A percentile compares a stretch with the other conserved stretches of the same genome.
Evolutionary conservation across 441 rosid species (phyloP).

Genomic region (Adansonia madagascariensis): DNA sequence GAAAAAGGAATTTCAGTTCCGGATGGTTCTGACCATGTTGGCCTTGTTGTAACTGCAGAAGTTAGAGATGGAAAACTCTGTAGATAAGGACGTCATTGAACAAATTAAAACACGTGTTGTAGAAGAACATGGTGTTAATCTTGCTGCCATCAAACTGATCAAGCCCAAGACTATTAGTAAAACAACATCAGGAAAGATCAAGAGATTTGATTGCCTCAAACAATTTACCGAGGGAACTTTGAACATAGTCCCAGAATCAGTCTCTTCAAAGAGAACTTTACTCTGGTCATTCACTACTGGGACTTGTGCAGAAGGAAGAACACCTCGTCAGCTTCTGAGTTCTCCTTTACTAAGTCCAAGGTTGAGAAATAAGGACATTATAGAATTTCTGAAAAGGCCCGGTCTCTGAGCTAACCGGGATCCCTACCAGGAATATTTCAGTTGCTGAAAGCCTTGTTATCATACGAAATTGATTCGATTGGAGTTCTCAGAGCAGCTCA

Average conservation of each 20-base stretch:
- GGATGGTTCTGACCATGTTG: constrained; percentile 63
- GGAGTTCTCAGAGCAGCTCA: constrained; percentile 78
- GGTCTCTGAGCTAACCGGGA: too few relatives aligned
- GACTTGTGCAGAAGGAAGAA: constrained; percentile 51
- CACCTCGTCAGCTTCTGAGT: constrained; percentile 43
- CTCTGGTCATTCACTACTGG: constrained; percentile 57
- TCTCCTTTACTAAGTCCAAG: constrained; percentile 36
- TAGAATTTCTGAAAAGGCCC: constrained; percentile 45
- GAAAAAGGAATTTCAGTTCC: constrained; percentile 61
- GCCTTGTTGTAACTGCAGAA: constrained; percentile 74
- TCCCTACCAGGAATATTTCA: constrained; percentile 44
- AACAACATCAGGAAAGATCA: constrained; percentile 76
- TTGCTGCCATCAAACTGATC: constrained; percentile 63
- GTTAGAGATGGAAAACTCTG: constrained; percentile 57
- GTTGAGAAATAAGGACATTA: constrained; percentile 47
- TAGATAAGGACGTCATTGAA: constrained; percentile 45
- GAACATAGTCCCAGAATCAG: constrained; percentile 46
- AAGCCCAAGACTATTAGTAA: constrained; percentile 68
- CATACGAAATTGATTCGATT: constrained; percentile 77
- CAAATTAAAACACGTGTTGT: constrained; percentile 47
- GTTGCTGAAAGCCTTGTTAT: constrained; percentile 55
- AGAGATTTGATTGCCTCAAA: constrained; percentile 78
- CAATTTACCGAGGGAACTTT: constrained; percentile 62
- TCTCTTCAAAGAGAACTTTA: constrained; percentile 38
- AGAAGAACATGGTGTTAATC: constrained; percentile 66